These are phyloP conservation scores for Tylopilus intermedius DNA, from an alignment of 768 basidiomycete genomes.

Conservation along the genomic window DNA sequence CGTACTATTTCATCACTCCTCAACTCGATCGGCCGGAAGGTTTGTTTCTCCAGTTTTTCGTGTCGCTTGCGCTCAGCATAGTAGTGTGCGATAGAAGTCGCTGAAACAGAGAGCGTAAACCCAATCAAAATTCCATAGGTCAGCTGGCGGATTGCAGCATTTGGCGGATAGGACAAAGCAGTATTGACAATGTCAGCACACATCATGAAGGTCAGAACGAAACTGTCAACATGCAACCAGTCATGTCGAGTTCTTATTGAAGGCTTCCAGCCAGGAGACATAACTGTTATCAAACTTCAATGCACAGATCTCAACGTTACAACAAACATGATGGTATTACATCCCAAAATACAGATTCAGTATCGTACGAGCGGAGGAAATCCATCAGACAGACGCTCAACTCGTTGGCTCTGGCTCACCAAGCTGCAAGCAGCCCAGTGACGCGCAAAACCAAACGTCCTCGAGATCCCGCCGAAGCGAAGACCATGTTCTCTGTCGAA, in stretches of 20 bases:
- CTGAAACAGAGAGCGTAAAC: conserved; percentile 69
- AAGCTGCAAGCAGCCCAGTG: conserved; percentile 25
- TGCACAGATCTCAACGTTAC: too few species aligned
- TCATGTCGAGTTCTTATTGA: too few species aligned
- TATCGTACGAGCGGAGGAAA: conserved; percentile 17
- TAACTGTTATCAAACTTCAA: too few species aligned
- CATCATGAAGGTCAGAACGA: conserved; percentile 8
- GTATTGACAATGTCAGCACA: background rate
- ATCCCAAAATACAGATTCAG: background rate
- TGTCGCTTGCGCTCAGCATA: conserved; percentile 47
- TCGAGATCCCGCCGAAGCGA: conserved; percentile 41
- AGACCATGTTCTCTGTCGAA: conserved; percentile 62
- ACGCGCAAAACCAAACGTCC: conserved; percentile 52
- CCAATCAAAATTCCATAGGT: conserved; percentile 63
- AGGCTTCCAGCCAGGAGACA: too few species aligned
- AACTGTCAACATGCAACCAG: too few species aligned
- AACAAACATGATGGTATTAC: too few species aligned
- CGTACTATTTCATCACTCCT: conserved; percentile 72
- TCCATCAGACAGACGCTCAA: conserved; percentile 63
- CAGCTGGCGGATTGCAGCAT: conserved; percentile 31
- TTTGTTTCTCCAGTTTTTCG: conserved; percentile 25
- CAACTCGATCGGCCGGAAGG: conserved; percentile 59
- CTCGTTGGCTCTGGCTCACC: conserved; percentile 42
- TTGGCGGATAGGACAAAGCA: conserved; percentile 23
- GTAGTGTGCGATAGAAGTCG: conserved; percentile 57